phyloP scores from a whole-genome alignment of 2,329 filamentous ascomycete genomes.

The Fusarium poae region DNA sequence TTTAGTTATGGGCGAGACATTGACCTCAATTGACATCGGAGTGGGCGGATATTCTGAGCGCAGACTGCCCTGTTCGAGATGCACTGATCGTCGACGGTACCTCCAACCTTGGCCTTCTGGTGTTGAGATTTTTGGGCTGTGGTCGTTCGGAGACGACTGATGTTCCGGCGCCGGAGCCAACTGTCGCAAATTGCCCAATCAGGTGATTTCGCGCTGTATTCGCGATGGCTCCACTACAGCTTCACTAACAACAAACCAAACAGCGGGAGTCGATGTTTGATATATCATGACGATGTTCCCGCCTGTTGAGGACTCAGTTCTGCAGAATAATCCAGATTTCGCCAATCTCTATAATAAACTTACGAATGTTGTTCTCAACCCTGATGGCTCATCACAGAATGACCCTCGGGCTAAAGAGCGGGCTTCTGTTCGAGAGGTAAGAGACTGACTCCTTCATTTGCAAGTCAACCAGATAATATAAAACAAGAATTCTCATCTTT shows the following conservation, averaged over 20 bases:
- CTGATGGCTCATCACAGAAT: constrained; percentile 69
- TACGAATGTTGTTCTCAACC: constrained; percentile 66
- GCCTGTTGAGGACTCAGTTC: constrained; percentile 66
- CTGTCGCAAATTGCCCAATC: constrained; percentile 40
- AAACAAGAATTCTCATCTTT: constrained; percentile 1
- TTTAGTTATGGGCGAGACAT: constrained; percentile 40
- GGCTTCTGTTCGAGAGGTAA: constrained; percentile 63
- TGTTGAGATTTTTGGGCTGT: constrained; percentile 46
- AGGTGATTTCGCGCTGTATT: constrained; percentile 54
- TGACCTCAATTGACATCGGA: constrained; percentile 41
- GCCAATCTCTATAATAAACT: constrained; percentile 69
- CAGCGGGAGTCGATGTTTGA: constrained; percentile 12
- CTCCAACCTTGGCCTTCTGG: constrained; percentile 17
- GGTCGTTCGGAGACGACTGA: constrained; percentile 39
- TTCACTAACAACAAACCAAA: constrained; percentile 27
- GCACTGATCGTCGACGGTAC: constrained; percentile 39
- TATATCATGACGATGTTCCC: constrained; percentile 63
- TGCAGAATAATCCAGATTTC: constrained; percentile 71
- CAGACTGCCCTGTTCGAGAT: constrained; percentile 37
- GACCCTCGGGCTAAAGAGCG: constrained; percentile 64
- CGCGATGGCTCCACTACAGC: constrained; percentile 42
- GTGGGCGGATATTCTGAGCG: constrained; percentile 20
- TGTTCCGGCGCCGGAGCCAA: constrained; percentile 47
- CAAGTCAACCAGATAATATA: background rate
- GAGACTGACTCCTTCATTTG: constrained; percentile 20